phyloP scores from a whole-genome alignment of 345 rosid species.

The Corchorus capsularis region DNA sequence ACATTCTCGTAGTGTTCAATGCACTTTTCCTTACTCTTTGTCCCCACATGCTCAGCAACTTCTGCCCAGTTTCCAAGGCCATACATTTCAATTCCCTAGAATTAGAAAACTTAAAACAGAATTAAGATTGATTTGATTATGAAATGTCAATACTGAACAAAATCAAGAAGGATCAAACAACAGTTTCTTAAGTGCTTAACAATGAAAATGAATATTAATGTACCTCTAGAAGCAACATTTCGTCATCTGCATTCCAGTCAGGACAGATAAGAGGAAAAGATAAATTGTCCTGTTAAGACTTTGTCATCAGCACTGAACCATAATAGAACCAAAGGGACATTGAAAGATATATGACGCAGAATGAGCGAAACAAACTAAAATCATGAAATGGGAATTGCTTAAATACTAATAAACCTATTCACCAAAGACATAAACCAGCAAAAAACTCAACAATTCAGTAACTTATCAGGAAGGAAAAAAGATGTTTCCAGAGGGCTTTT shows the following conservation, averaged over 20 bases:
- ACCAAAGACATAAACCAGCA: neutral
- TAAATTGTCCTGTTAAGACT: slow-evolving; percentile 66
- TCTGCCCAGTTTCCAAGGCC: slow-evolving; percentile 98
- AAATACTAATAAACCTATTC: neutral
- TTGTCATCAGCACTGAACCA: slow-evolving; percentile 10
- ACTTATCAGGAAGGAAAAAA: neutral
- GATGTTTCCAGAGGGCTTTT: neutral
- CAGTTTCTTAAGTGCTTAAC: neutral
- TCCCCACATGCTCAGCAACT: slow-evolving; percentile 97
- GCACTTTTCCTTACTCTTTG: slow-evolving; percentile 88
- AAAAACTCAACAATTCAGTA: neutral
- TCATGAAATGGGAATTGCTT: slow-evolving; percentile 5
- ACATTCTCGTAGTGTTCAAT: slow-evolving; percentile 74
- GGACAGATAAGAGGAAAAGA: slow-evolving; percentile 87
- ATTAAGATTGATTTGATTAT: slow-evolving; percentile 5
- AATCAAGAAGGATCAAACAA: slow-evolving; percentile 9
- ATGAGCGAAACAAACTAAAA: slow-evolving; percentile 6
- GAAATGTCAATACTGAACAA: slow-evolving; percentile 4
- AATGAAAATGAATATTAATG: slow-evolving; percentile 10
- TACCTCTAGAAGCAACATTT: slow-evolving; percentile 95
- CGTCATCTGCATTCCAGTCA: slow-evolving; percentile 99
- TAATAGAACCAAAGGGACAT: neutral
- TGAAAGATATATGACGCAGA: neutral
- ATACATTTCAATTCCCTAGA: slow-evolving; percentile 97
- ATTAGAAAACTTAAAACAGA: slow-evolving; percentile 13